A percentile compares a stretch with the other conserved stretches of the same genome.
Evolutionary conservation across 2,329 filamentous ascomycete species (phyloP).

Genomic region (Torrubiellomyces zombiae): DNA sequence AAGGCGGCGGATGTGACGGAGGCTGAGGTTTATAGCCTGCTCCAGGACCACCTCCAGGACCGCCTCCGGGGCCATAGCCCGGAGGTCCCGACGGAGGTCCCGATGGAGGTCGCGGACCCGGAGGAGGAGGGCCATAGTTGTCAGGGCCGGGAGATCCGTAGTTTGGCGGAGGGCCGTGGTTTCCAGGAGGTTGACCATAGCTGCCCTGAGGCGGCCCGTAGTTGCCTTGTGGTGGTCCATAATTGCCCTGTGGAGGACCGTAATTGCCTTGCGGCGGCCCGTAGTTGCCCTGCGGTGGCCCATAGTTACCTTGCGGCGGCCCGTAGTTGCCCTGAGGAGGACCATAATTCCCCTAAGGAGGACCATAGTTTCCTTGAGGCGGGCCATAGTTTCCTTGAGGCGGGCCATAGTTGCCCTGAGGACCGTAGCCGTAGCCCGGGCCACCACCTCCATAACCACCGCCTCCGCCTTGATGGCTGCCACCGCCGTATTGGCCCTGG

Average conservation of each 20-base stretch:
- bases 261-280: constrained; percentile 11
- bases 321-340: constrained; percentile 8
- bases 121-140: constrained; percentile 9
- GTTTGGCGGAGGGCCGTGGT: constrained; percentile 8
- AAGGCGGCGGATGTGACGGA: constrained; percentile 22
- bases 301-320: constrained; percentile 8
- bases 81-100: constrained; percentile 5
- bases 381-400: constrained; percentile 10
- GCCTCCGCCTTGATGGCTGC: constrained; percentile 13
- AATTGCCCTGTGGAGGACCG: constrained; percentile 7
- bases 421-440: constrained; percentile 15
- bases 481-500: constrained; percentile 21
- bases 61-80: constrained; percentile 6
- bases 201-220: constrained; percentile 10
- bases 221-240: constrained; percentile 3
- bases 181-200: too few species aligned
- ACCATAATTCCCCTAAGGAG: constrained; percentile 3
- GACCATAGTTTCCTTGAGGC: constrained; percentile 6
- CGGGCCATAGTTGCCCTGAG: constrained; percentile 8
- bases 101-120: constrained; percentile 8
- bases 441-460: constrained; percentile 10
- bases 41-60: constrained; percentile 4
- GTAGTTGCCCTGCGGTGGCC: constrained; percentile 9
- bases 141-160: constrained; percentile 7
- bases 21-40: constrained; percentile 9